Evolutionary conservation across 306 rosid species (phyloP).

Genomic region (Boehmeria nivea): DNA sequence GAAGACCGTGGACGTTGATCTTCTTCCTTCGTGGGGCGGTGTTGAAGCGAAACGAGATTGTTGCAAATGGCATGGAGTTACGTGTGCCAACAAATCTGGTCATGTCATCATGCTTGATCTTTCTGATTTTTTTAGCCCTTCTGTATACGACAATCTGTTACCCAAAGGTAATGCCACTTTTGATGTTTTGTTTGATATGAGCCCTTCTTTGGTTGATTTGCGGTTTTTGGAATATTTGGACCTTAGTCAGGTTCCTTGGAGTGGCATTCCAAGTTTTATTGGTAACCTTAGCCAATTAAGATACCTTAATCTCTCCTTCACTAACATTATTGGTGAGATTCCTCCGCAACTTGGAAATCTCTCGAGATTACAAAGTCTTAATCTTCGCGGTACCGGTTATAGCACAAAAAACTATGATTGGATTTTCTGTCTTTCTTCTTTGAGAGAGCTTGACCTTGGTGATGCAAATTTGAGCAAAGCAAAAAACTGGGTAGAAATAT

Average conservation of each 20-base stretch:
- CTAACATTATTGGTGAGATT: not conserved
- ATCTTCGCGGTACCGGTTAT: not conserved
- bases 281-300: not conserved
- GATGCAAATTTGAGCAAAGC: too few relatives aligned
- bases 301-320: not conserved
- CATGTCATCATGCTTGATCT: not conserved
- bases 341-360: not conserved
- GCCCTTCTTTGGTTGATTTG: constrained; percentile 1
- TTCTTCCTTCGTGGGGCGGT: not conserved
- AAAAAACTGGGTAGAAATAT: too few relatives aligned
- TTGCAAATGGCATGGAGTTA: not conserved
- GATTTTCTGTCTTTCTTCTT: too few relatives aligned
- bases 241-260: not conserved
- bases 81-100: not conserved
- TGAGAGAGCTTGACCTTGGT: too few relatives aligned
- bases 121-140: too few relatives aligned
- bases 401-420: too few relatives aligned
- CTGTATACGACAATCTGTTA: too few relatives aligned
- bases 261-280: not conserved
- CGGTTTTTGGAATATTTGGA: not conserved
- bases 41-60: not conserved
- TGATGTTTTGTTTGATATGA: not conserved
- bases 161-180: too few relatives aligned
- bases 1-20: not conserved
- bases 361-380: constrained; percentile 1